Evolutionary conservation across 192 early-diverging fungal species (phyloP), one percentile per base, ranked within the genome.

Genomic region (Gigaspora rosea): DNA sequence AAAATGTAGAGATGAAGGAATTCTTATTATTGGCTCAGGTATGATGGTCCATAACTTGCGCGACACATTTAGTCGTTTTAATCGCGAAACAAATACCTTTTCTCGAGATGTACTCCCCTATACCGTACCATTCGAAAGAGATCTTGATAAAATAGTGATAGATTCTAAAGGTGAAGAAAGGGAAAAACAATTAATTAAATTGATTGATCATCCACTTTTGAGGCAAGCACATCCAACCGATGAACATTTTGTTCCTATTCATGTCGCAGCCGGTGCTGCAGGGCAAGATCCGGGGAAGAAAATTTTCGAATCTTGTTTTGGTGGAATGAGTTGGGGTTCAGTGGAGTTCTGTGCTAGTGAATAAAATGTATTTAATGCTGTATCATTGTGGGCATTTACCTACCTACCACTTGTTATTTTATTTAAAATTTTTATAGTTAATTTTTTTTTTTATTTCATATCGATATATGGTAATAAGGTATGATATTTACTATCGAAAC

Each of bases 161-260:
- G 13, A 49, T 33, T 67, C 32, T 13, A 36, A 32, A 10, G 71
- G 64, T 56, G 76, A 76, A 41, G 35, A 51, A 67, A 52, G 36
- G 3, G 22, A 61, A 11, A 15, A 74, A 69, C 69, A 56, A 62
- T 58, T 46, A 6, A 20, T 27, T 47, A 18, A 72, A 51, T 32
- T 61, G 48, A 61, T 20, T 62, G 32, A 22, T 61, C 36, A 51
- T 36, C 58, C 41, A 11, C 32, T 70, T 9, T 76, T 91, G 63
- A 77, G 83, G 70, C 73, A 82, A 32, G 87, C 86, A 36, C 92
- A 93, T 77, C 91, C 91, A 20, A 88, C 90, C 0, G 78, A 88
- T 22, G 91, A 93, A 41, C 91, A 93, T 77, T 76, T 93, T 15
- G 69, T 93, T 11, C 91, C 91, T 15, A 82, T 91, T 77, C 90